A percentile compares a stretch with the other conserved stretches of the same genome.
These are phyloP conservation scores for Thalia dealbata DNA, from an alignment of 176 grass and related monocot species.

Conservation along the genomic window DNA sequence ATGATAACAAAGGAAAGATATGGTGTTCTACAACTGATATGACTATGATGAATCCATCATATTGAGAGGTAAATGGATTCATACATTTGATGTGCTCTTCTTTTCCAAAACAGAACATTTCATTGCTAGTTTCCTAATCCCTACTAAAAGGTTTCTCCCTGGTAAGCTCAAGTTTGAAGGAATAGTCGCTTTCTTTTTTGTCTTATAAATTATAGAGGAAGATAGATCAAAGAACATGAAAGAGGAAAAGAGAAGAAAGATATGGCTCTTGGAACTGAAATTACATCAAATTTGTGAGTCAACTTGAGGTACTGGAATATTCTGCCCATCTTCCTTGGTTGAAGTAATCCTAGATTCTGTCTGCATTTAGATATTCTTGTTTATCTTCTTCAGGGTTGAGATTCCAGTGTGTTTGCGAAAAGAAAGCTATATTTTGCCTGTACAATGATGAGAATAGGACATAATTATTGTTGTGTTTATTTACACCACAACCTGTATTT, in stretches of 20 bases:
- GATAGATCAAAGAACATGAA: constrained; percentile 34
- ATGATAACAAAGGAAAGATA: not conserved
- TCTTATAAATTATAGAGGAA: constrained; percentile 25
- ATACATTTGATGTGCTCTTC: not conserved
- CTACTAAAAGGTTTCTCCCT: not conserved
- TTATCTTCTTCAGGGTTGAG: not conserved
- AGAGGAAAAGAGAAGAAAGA: constrained; percentile 35
- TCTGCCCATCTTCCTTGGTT: not conserved
- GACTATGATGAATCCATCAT: not conserved
- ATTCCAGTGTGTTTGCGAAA: not conserved
- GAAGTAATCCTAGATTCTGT: not conserved
- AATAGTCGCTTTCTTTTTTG: constrained; percentile 36
- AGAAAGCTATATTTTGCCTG: not conserved
- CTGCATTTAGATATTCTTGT: not conserved
- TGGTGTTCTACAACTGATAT: constrained; percentile 2
- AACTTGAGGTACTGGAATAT: constrained; percentile 12
- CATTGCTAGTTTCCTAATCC: not conserved
- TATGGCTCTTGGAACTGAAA: constrained; percentile 34
- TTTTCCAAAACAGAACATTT: not conserved
- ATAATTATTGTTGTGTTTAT: not conserved
- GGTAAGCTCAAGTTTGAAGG: not conserved
- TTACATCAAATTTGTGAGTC: constrained; percentile 31
- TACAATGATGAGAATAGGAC: not conserved
- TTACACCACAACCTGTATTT: not conserved
- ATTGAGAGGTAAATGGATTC: not conserved